These are phyloP conservation scores for Diplodia intermedia DNA, from an alignment of 2,329 filamentous ascomycete species.

Conservation along the genomic window DNA sequence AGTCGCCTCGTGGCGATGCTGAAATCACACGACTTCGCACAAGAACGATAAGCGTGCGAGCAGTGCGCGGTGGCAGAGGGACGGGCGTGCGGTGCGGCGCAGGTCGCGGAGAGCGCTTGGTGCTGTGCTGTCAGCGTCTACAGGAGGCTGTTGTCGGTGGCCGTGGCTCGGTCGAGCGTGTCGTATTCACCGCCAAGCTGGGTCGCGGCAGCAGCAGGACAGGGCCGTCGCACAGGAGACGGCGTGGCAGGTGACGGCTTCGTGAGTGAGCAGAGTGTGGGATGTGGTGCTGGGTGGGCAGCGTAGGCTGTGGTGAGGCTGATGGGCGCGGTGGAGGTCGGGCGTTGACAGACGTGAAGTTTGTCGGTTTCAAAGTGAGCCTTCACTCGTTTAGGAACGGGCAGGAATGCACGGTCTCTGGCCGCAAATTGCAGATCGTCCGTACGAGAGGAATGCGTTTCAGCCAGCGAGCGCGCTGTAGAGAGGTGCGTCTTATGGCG, in stretches of 20 bases:
- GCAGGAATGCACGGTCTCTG: conserved; percentile 34
- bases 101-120: conserved; percentile 27
- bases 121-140: conserved; percentile 32
- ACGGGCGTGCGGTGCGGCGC: conserved; percentile 42
- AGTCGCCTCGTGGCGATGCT: conserved; percentile 44
- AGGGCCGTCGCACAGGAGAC: conserved; percentile 26
- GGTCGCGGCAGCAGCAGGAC: conserved; percentile 35
- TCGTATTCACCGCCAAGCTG: conserved; percentile 47
- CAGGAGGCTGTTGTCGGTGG: conserved; percentile 42
- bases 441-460: conserved; percentile 33
- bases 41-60: conserved; percentile 39
- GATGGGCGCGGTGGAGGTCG: conserved; percentile 33
- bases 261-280: conserved; percentile 2
- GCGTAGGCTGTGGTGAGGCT: conserved; percentile 31
- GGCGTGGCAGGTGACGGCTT: conserved; percentile 20
- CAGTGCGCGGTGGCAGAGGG: conserved; percentile 40
- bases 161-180: conserved; percentile 33
- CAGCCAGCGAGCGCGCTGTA: conserved; percentile 23
- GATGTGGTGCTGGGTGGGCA: conserved; percentile 21
- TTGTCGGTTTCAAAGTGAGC: conserved; percentile 36
- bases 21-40: conserved; percentile 46
- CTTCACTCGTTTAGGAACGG: conserved; percentile 36
- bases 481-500: conserved; percentile 26
- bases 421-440: conserved; percentile 33
- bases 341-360: conserved; percentile 35